Conservation (phyloP, 345 rosid genomes). For the Acer campestre region DNA sequence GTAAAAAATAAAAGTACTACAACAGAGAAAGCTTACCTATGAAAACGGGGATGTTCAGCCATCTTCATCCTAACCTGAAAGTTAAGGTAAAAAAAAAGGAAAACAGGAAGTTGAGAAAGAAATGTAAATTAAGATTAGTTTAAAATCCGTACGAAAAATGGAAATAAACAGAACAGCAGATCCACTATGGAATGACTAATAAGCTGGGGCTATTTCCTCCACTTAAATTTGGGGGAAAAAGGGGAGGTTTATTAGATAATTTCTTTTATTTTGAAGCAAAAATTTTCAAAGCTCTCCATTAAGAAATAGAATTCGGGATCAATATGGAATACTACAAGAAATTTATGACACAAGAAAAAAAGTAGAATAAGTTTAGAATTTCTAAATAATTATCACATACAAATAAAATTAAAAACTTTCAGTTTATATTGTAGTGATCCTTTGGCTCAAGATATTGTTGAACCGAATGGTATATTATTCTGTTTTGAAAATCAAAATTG, state of each 20-base stretch:
- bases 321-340: background rate
- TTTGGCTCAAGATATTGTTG: background rate
- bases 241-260: background rate
- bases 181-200: background rate
- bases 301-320: background rate
- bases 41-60: constrained; percentile 59
- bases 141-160: background rate
- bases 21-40: constrained; percentile 50
- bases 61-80: constrained; percentile 79
- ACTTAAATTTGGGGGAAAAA: background rate
- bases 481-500: background rate
- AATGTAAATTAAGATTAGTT: background rate
- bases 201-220: background rate
- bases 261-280: background rate
- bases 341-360: background rate
- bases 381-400: background rate
- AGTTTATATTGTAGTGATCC: background rate
- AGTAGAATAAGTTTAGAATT: background rate
- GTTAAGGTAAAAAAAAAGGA: background rate
- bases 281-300: background rate
- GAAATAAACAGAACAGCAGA: background rate
- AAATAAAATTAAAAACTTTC: background rate
- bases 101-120: constrained; percentile 4
- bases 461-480: background rate
- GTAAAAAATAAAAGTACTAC: too few species aligned